Evolutionary conservation across 257 asterid genomes (phyloP), one percentile per base, ranked within the genome.

Genomic region (Capsicum pubescens): DNA sequence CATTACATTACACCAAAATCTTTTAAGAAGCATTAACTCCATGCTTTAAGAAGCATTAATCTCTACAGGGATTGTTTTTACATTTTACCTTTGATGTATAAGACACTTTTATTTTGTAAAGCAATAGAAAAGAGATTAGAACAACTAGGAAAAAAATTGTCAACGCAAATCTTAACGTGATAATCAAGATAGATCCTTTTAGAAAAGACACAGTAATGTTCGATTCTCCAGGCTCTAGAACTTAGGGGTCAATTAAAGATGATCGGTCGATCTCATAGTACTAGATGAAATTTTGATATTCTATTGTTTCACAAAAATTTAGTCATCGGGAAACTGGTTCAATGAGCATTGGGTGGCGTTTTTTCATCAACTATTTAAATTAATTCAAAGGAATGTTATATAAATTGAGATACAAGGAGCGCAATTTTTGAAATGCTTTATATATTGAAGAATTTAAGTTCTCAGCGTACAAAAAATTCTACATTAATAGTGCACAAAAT

Each of bases 91-190:
- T 6, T 66, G 48, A 13, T 6, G 46, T 35, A 35, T 66, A 13
- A 8, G 19, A 12, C 10, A 6, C 35, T 21, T 66, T 7, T 8
- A 3, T 35, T 35, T 35, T 35, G 46, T 67, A 7, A 67, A 67
- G 8, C 1, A 1, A 67, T 67, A 6, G 12, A 67, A 67, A 67
- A 67, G 3, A 35, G 0, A 67, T 36, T 0, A 66, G 10, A 66
- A 66, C 6, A 0, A 26, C 1, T 1, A 7, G 19, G 1, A 3
- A 35, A 67, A 67, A 14, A 0, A 0, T 13, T 0, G 13, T 7
- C 2, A 5, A 67, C 35, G 21, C 3, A 67, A 35, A 7, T 4
- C 35, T 35, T 67, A 7, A 12, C 1, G 8, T 14, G 48, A 14
- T 35, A 35, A 67, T 0, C 7, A 67, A 67, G 74, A n/a, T 13